A percentile compares a stretch with the other conserved stretches of the same genome.
Conservation (phyloP, 1,139 yeast genomes). For the Blastobotrys raffinosifermentans region DNA sequence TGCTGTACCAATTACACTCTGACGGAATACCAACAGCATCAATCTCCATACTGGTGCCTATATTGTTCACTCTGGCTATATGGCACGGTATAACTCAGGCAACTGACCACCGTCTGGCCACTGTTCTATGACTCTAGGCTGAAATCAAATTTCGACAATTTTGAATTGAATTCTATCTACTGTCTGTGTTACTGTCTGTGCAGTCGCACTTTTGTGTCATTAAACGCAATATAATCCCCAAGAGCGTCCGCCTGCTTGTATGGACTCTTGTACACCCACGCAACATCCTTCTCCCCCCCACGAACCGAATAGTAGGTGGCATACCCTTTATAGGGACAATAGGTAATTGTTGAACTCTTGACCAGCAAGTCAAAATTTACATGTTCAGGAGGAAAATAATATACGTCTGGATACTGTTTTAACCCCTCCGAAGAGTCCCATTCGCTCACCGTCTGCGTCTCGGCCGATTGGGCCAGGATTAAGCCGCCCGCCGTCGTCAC, state of each 20-base stretch:
- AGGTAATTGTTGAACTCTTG: constrained; percentile 11
- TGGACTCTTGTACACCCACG: constrained; percentile 15
- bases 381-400: constrained; percentile 11
- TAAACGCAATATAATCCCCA: constrained; percentile 12
- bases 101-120: no score
- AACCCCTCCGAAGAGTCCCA: constrained; percentile 5
- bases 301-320: constrained; percentile 12
- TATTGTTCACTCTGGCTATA: no score
- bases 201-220: constrained; percentile 8
- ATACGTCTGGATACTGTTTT: constrained; percentile 9
- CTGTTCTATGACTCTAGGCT: no score
- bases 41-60: no score
- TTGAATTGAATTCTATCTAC: no score
- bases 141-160: no score
- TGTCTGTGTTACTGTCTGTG: no score
- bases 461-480: neutral
- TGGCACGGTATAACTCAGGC: no score
- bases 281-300: constrained; percentile 12
- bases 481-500: neutral
- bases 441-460: neutral
- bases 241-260: constrained; percentile 11
- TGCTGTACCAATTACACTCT: no score
- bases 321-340: constrained; percentile 16
- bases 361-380: constrained; percentile 10
- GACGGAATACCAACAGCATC: no score